A percentile compares a stretch with the other conserved stretches of the same genome.
Evolutionary conservation across 768 basidiomycete genomes (phyloP).

Genomic region (Boletales sp.): DNA sequence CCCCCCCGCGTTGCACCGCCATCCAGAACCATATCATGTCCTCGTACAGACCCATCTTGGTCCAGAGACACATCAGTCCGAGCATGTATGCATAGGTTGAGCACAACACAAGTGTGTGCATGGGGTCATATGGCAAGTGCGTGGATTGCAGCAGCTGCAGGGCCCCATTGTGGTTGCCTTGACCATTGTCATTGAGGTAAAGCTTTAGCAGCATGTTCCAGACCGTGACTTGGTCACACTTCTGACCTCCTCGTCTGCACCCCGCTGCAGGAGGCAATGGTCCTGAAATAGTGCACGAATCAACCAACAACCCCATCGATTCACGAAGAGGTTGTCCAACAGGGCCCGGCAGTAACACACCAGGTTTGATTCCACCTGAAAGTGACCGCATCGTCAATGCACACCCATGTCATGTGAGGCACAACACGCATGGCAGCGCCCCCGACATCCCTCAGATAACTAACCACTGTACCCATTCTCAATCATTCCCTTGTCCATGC

Average conservation of each 20-base stretch:
- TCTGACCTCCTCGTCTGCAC: conserved; percentile 44
- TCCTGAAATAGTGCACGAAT: conserved; percentile 77
- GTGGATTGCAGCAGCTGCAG: conserved; percentile 62
- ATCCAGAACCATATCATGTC: too few species aligned
- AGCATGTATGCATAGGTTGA: too few species aligned
- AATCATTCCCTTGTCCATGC: conserved; percentile 34
- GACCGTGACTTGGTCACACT: conserved; percentile 72
- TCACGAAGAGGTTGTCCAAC: conserved; percentile 80
- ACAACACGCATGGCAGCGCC: conserved; percentile 63
- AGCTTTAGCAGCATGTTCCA: conserved; percentile 97
- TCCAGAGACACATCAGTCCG: too few species aligned
- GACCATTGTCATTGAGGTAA: conserved; percentile 55
- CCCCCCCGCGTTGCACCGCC: too few species aligned
- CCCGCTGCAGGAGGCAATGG: conserved; percentile 36
- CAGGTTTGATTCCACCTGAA: conserved; percentile 82
- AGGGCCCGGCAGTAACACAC: conserved; percentile 86
- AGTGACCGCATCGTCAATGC: background rate
- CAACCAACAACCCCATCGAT: conserved; percentile 87
- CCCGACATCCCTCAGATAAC: conserved; percentile 76
- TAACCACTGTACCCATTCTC: conserved; percentile 52
- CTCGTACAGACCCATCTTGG: too few species aligned
- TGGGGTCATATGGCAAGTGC: conserved; percentile 75
- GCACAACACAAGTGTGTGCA: conserved; percentile 59
- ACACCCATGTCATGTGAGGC: too few species aligned
- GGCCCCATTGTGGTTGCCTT: conserved; percentile 51